phyloP scores from a whole-genome alignment of 2,329 filamentous ascomycete genomes.

The Venturia oleaginea region DNA sequence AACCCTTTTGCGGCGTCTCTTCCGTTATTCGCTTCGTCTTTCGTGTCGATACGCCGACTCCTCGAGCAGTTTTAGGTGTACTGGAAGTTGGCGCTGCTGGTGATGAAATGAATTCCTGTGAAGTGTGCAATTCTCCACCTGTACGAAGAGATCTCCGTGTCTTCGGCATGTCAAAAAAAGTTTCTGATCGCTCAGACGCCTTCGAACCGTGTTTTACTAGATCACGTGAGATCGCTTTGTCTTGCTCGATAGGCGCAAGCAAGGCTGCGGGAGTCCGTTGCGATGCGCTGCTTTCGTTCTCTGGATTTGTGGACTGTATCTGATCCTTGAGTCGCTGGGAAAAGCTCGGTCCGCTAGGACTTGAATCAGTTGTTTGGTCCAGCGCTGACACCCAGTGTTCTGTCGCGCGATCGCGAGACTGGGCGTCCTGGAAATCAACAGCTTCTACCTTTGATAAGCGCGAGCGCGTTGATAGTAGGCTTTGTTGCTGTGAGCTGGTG shows the following conservation, averaged over 20 bases:
- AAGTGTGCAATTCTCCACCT: neutral
- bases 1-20: constrained; percentile 3
- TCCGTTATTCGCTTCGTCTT: neutral
- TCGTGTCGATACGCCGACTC: constrained; percentile 3
- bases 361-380: neutral
- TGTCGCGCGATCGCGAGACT: neutral
- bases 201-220: neutral
- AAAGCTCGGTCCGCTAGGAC: neutral
- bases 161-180: constrained; percentile 7
- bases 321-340: constrained; percentile 1
- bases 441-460: neutral
- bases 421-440: constrained; percentile 6
- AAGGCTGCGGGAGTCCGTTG: neutral
- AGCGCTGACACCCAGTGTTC: constrained; percentile 1
- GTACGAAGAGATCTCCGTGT: constrained; percentile 10
- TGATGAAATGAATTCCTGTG: neutral
- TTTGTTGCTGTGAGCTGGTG: neutral
- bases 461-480: neutral
- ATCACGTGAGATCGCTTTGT: constrained; percentile 5
- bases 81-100: neutral
- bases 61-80: neutral
- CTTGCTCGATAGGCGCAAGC: neutral
- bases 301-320: neutral
- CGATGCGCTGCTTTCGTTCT: neutral
- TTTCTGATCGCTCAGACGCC: constrained; percentile 1